phyloP scores from a whole-genome alignment of 1,284 basidiomycete species.

The Ustilago bromivora region DNA sequence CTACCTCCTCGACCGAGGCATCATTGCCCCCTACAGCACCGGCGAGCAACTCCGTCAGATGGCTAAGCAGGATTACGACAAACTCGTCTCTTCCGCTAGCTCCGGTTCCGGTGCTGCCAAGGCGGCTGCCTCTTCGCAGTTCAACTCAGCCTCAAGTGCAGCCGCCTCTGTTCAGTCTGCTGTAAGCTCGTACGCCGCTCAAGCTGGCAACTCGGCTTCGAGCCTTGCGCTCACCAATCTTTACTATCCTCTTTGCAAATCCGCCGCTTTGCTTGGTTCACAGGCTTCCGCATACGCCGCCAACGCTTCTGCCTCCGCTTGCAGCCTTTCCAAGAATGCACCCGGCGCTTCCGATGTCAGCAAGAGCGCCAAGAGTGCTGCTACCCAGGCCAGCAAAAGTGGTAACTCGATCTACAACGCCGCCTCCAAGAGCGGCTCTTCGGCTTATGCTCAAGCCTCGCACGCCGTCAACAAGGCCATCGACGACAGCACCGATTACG shows the following conservation, averaged over 20 bases:
- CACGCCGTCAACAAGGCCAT: slow-evolving; percentile 32
- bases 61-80: slow-evolving; percentile 64
- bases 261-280: slow-evolving; percentile 44
- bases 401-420: slow-evolving; percentile 41
- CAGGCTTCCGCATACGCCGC: slow-evolving; percentile 56
- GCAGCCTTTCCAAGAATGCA: slow-evolving; percentile 36
- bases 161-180: slow-evolving; percentile 59
- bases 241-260: slow-evolving; percentile 56
- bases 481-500: slow-evolving; percentile 66
- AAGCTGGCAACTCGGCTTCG: slow-evolving; percentile 41
- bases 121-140: slow-evolving; percentile 44
- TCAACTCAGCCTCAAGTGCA: slow-evolving; percentile 45
- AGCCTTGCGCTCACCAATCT: slow-evolving; percentile 55
- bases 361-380: slow-evolving; percentile 51
- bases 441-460: slow-evolving; percentile 56
- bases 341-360: slow-evolving; percentile 33
- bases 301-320: slow-evolving; percentile 27
- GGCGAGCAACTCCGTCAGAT: slow-evolving; percentile 64
- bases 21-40: slow-evolving; percentile 64
- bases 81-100: slow-evolving; percentile 45
- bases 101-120: slow-evolving; percentile 39
- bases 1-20: slow-evolving; percentile 67
- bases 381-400: slow-evolving; percentile 44
- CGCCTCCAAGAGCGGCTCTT: slow-evolving; percentile 54
- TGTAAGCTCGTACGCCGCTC: slow-evolving; percentile 51